Evolutionary conservation across 345 rosid species (phyloP).

Genomic region (Salix viminalis): DNA sequence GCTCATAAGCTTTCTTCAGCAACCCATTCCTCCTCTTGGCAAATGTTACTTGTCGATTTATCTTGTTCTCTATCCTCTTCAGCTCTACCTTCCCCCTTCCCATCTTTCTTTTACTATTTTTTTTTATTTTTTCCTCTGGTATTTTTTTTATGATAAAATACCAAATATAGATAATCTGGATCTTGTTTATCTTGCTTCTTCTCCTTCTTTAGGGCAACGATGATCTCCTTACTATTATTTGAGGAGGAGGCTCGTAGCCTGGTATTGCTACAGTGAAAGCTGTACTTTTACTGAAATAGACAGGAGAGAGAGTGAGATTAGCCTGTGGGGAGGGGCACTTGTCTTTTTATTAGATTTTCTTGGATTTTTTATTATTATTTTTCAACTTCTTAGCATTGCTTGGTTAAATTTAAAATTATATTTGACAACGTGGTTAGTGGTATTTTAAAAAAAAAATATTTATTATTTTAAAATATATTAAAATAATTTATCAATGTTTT

Average conservation of each 20-base stretch:
- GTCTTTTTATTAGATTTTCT: neutral
- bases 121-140: too few species aligned
- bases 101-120: constrained; percentile 16
- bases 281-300: neutral
- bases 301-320: neutral
- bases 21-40: constrained; percentile 23
- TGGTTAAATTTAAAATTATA: too few species aligned
- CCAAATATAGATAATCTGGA: too few species aligned
- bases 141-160: neutral
- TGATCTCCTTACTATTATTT: neutral
- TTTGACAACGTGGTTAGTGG: too few species aligned
- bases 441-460: too few species aligned
- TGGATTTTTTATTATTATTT: neutral
- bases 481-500: too few species aligned
- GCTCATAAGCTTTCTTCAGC: constrained; percentile 25
- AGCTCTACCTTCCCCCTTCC: constrained; percentile 63
- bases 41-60: constrained; percentile 33
- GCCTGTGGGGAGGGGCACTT: neutral
- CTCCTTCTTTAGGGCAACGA: constrained; percentile 27
- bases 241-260: neutral
- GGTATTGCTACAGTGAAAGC: neutral
- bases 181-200: neutral
- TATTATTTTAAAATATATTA: too few species aligned
- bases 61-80: constrained; percentile 65
- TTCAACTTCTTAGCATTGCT: too few species aligned